A percentile compares a stretch with the other conserved stretches of the same genome.
phyloP scores from a whole-genome alignment of 2,329 filamentous ascomycete genomes.

The Phaeosphaeriaceae sp. region DNA sequence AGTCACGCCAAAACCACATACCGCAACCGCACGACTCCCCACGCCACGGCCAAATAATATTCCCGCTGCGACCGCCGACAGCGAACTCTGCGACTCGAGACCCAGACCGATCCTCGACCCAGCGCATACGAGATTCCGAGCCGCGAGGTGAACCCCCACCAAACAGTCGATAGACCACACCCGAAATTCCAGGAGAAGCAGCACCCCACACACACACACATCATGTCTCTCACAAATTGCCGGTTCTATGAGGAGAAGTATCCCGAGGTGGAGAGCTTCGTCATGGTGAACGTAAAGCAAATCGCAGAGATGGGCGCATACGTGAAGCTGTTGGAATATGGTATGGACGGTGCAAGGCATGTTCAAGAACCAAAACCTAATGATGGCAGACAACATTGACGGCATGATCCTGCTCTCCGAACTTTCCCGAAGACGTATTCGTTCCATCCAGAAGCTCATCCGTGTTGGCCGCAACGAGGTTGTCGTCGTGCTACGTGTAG shows the following conservation, averaged over 20 bases:
- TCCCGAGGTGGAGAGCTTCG: conserved; percentile 98
- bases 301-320: conserved; percentile 99
- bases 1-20: conserved; percentile 21
- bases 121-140: neutral
- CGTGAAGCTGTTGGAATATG: conserved; percentile 97
- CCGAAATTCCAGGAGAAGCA: conserved; percentile 11
- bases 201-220: conserved; percentile 47
- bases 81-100: neutral
- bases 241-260: conserved; percentile 98
- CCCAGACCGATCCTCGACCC: neutral
- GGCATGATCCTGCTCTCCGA: conserved; percentile 99
- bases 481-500: conserved; percentile 96
- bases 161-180: conserved; percentile 17
- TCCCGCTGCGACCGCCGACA: neutral
- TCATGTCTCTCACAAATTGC: conserved; percentile 94
- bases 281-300: conserved; percentile 99
- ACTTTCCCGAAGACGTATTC: conserved; percentile 95
- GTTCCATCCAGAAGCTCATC: conserved; percentile 98
- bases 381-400: conserved; percentile 83
- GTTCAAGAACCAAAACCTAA: conserved; percentile 8
- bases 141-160: conserved; percentile 10
- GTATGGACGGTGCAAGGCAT: conserved; percentile 19
- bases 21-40: conserved; percentile 6
- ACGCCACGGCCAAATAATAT: conserved; percentile 7
- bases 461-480: conserved; percentile 98